These are phyloP conservation scores for Neofusicoccum ribis DNA, from an alignment of 2,329 filamentous ascomycete species.

Conservation along the genomic window DNA sequence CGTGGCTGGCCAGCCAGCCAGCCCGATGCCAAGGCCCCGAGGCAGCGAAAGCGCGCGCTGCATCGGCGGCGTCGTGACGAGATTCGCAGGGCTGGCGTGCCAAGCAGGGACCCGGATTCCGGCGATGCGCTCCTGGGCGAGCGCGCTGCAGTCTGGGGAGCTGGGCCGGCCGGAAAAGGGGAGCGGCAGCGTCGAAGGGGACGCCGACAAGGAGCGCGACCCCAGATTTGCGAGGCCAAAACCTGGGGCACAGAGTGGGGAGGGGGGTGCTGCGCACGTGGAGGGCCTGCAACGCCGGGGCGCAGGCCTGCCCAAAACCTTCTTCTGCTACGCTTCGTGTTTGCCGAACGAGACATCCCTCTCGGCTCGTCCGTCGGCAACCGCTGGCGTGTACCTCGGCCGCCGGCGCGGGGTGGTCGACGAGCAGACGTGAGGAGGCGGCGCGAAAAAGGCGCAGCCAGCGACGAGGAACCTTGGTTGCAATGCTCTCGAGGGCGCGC, in stretches of 20 bases:
- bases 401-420: not conserved
- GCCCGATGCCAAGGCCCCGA: not conserved
- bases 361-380: not conserved
- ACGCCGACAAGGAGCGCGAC: not conserved
- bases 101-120: conserved; percentile 2
- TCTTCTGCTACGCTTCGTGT: not conserved
- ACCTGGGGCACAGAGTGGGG: not conserved
- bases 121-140: not conserved
- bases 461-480: not conserved
- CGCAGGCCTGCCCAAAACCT: not conserved
- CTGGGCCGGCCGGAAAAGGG: not conserved
- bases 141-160: too few relatives aligned
- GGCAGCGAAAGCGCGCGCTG: not conserved
- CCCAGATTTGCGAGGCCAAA: conserved; percentile 15
- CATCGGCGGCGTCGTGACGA: too few relatives aligned
- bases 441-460: not conserved
- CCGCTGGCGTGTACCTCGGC: not conserved
- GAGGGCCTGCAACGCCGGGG: not conserved
- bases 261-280: conserved; percentile 2
- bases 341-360: not conserved
- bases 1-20: not conserved
- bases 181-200: not conserved
- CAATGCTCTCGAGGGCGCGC: not conserved
- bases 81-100: not conserved
- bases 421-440: not conserved